Evolutionary conservation across 176 grass and related monocot genomes (phyloP), one percentile per base, ranked within the genome.

Genomic region (Phyllostachys edulis): DNA sequence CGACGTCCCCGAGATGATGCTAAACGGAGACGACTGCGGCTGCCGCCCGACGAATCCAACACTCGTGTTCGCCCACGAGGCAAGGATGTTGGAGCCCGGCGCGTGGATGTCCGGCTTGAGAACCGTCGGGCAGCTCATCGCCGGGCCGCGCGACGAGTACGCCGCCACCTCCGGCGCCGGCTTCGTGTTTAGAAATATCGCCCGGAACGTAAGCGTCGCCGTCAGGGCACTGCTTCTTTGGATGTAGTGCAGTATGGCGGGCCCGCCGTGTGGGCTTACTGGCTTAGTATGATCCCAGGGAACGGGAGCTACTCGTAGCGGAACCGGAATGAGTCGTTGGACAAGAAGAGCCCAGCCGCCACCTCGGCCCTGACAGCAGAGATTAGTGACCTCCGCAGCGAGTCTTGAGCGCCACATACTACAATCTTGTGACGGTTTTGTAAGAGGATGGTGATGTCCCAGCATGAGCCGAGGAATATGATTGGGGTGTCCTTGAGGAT

Each of bases 71-170:
- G 42, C 44, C 45, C 45, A 46, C 11, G 82, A 81, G 7, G 85
- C 88, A 0, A 93, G 55, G n/a, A 90, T 82, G n/a, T 12, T 23
- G 8, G 72, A 34, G 1, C 85, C 85, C 0, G 88, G 78, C 5
- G 91, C 88, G 17, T 84, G 21, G 41, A 88, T 32, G 55, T 93
- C 85, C 16, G 91, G 88, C 60, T 93, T 93, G 15, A 90, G 75
- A 4, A 93, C 73, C 17, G 15, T n/a, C 11, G 18, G 50, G 9
- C n/a, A 79, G 39, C 81, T 82, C 20, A 0, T 3, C 2, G 81
- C 62, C 2, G 88, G 91, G 17, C 91, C 82, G 1, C 82, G 77
- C 0, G 82, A 83, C 6, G 91, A 81, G 75, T 87, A 92, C 20
- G 20, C 3, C 2, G 88, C 65, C 7, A 78, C 81, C 38, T 67